Evolutionary conservation across 805 yeast genomes (phyloP).

Genomic region (Hanseniaspora taiwanica): DNA sequence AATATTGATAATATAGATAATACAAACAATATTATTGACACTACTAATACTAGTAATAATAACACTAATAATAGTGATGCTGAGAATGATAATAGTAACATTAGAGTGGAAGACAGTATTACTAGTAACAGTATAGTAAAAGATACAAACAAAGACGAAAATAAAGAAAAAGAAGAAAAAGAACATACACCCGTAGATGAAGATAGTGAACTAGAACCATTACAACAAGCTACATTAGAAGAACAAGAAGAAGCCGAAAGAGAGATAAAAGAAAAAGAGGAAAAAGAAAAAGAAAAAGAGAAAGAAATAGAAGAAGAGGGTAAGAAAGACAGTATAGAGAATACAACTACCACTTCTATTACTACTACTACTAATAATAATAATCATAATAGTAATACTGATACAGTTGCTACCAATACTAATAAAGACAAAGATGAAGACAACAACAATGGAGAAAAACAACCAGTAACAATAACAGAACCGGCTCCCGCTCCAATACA

Average conservation of each 20-base stretch:
- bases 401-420: conserved; percentile 3
- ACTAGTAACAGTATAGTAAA: background rate
- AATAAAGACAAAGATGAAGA: conserved; percentile 2
- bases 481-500: conserved; percentile 68
- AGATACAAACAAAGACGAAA: background rate
- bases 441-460: conserved; percentile 2
- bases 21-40: background rate
- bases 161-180: conserved; percentile 4
- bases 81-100: background rate
- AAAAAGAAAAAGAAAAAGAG: conserved; percentile 2
- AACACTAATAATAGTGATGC: background rate
- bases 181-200: background rate
- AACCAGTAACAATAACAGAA: conserved; percentile 35
- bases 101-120: background rate
- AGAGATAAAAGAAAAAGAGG: background rate
- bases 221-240: background rate
- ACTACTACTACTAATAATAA: too few species aligned
- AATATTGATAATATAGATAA: background rate
- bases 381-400: too few species aligned
- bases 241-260: background rate
- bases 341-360: too few species aligned
- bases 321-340: conserved; percentile 12
- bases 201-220: conserved; percentile 1
- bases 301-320: conserved; percentile 3
- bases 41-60: background rate